Evolutionary conservation across 805 yeast species (phyloP), one percentile per base, ranked within the genome.

Genomic region (Jamesozyma piceae): DNA sequence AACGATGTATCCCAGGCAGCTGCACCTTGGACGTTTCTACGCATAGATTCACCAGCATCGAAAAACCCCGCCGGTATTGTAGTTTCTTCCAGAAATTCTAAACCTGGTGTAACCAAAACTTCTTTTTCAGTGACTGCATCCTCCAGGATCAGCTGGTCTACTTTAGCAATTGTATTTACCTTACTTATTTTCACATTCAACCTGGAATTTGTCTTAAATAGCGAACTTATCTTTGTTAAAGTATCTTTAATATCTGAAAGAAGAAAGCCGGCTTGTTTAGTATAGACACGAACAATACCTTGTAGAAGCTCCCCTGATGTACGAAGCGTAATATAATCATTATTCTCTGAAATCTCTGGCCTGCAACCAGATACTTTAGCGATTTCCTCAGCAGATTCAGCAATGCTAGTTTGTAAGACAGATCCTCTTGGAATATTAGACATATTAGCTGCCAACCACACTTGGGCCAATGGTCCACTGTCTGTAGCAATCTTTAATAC

Each of bases 391-490:
- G 82, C 75, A 15, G 89, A 80, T 46, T 78, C 73, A 13, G 74
- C 58, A 44, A 89, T 79, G 52, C 83, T 75, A 13, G 95, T 81
- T 52, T 75, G 79, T 38, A 86, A 67, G 36, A 78, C 77, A 52
- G 88, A 95, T 38, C 49, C 50, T 41, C 52, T 54, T 17, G 62
- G 50, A 14, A 58, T 35, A 30, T 49, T 58, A 4, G 59, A 49
- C 63, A 88, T 73, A 57, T 85, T 88, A 18, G 95, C 90, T 9
- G 96, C 96, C 37, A 88, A 69, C 96, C 96, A 88, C 8, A 87
- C 88, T 49, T 81, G 84, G 2, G 94, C 95, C 46, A 88, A 67
- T 1, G 95, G 95, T 2, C 95, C 94, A 56, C 80, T 80, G 46
- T 76, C 38, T n/a, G 42, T 39, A 11, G 37, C 37, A 32, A 39